Base-by-base conservation (phyloP, 2,329 filamentous ascomycete genomes). In the Leptographium wingfieldii region DNA sequence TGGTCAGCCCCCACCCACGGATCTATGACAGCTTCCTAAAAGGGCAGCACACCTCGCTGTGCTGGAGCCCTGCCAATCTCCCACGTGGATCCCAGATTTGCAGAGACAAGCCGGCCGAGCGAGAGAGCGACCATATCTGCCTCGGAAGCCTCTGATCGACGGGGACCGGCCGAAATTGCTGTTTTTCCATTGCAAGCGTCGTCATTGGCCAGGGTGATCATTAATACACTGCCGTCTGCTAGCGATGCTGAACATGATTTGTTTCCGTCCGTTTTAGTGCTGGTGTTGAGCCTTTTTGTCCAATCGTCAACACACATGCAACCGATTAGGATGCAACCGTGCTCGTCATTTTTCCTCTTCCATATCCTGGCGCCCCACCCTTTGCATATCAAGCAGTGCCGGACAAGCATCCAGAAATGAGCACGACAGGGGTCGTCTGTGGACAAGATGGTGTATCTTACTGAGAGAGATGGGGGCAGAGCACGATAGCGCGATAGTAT, bases 261-360 rank as follows among this genome's bases (percentile, higher is more conserved):
- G 46, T 19, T 43, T 16, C 40, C 3, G 11, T 19, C 19, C 6
- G 40, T 14, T 19, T 19, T 46, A 46, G 43, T 46, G 43, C 43
- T 46, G 16, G 19, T 19, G 16, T 7, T n/a, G 19, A n/a, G 7
- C 5, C 43, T 22, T 58, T 43, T 63, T 51, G 58, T 56, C 61
- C 61, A 63, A 63, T 63, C 58, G 55, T 60, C 59, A 51, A 38
- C 56, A 58, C 38, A 63, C 60, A 63, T 61, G 61, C 33, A n/a
- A 2, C 25, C 53, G 19, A 25, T 29, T 49, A 25, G 55, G 54
- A 54, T 56, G 51, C 31, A 27, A 40, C 52, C 25, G 11, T 57
- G 19, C 19, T 33, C 25, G 48, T 27, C 48, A 27, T 51, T 55
- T 55, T 55, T 35, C 53, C 33, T 38, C 33, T 55, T 55, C 33